Base-by-base conservation (phyloP, 2,329 filamentous ascomycete species). In the Verticillium zaregamsianum region DNA sequence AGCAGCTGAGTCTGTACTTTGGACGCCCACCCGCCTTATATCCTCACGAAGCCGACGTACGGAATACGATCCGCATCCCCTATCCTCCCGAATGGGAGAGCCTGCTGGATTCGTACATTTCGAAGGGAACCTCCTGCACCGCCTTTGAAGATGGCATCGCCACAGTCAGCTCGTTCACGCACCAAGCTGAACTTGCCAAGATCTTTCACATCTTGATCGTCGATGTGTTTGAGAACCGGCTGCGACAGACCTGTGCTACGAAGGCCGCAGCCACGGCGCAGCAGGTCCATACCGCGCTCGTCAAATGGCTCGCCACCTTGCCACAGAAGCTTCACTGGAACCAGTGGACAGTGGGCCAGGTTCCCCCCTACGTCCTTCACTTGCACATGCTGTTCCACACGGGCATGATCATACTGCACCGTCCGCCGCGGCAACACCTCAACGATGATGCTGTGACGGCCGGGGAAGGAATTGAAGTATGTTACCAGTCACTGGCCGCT, bases 361-460 rank as follows among this genome's bases (percentile, higher is more conserved):
- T 82, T 4, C 77, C 79, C 3, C 72, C 77, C 3, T 76, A 77
- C 32, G 77, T 83, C 1, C 75, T 82, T 49, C 78, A 82, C 66
- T 70, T 82, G 40, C 80, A 82, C 64, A 80, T 83, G 75, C 67
- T 79, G 17, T 82, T 82, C 64, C 80, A 82, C 61, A 81, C 80
- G 0, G 75, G 77, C 57, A 81, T 82, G 79, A 82, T 82, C 23
- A 81, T 83, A 57, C 74, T 83, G 3, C 80, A 82, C 63, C 76
- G 80, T 0, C 80, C 80, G 2, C 79, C 80, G 1, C 76, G 73
- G 3, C 76, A 80, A 57, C 70, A 78, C 40, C 75, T 81, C 49
- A 71, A 74, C 61, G 76, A 76, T 39, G 71, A 73, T 1, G 74
- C 71, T 1, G 73, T 79, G 14, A 69, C 73, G 3, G 72, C 72